These are phyloP conservation scores for Pichia exigua DNA, from an alignment of 805 yeast species.

Conservation along the genomic window DNA sequence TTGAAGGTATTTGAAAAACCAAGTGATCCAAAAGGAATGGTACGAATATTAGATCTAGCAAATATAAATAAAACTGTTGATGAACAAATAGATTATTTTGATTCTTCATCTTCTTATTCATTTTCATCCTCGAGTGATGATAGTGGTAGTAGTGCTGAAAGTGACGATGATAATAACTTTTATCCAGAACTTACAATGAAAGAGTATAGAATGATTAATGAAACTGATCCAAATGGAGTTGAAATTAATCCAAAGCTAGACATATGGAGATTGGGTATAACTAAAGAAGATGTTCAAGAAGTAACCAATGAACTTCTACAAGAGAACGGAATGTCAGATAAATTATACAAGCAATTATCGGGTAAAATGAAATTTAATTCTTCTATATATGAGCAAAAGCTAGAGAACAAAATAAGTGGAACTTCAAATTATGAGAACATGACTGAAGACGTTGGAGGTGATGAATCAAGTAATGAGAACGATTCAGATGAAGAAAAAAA, in stretches of 20 bases:
- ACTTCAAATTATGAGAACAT: not conserved
- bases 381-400: too few species aligned
- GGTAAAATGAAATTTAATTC: not conserved
- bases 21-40: not conserved
- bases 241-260: not conserved
- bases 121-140: not conserved
- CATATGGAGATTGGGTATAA: not conserved
- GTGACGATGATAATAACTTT: not conserved
- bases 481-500: conserved; percentile 8
- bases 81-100: conserved; percentile 3
- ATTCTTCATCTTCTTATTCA: not conserved
- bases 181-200: not conserved
- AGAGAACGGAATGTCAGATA: not conserved
- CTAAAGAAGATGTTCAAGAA: conserved; percentile 5
- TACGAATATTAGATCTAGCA: not conserved
- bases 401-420: not conserved
- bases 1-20: not conserved
- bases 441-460: not conserved
- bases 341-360: not conserved
- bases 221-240: not conserved
- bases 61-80: not conserved
- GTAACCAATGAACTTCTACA: conserved; percentile 1
- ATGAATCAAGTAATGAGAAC: conserved; percentile 7
- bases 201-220: not conserved
- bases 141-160: not conserved